Conservation (phyloP, 1,284 basidiomycete species). For the Sporisorium exsertum region DNA sequence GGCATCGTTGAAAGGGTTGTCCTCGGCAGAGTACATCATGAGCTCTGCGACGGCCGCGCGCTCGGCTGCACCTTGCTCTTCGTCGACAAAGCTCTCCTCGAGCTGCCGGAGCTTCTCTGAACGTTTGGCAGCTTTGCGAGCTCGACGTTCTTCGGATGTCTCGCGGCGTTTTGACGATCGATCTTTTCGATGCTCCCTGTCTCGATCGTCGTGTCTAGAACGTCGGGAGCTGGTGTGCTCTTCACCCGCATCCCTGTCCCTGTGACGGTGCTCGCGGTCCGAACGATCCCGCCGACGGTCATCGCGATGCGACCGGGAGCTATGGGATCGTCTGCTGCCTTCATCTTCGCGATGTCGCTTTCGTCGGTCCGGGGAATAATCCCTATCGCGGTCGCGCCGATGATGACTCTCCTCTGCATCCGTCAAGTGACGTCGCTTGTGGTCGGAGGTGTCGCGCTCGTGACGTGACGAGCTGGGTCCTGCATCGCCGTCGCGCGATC, state of each 20-base stretch:
- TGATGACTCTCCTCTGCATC: constrained; percentile 21
- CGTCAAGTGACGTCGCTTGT: constrained; percentile 26
- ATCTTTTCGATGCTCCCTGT: constrained; percentile 24
- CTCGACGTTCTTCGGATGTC: constrained; percentile 56
- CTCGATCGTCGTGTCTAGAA: constrained; percentile 26
- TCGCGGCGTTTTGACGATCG: constrained; percentile 37
- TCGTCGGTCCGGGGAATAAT: constrained; percentile 23
- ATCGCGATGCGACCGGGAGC: constrained; percentile 22
- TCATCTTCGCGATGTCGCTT: constrained; percentile 34
- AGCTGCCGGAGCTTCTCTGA: constrained; percentile 38
- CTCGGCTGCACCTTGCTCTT: constrained; percentile 49
- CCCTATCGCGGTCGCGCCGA: constrained; percentile 13
- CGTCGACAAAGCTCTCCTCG: constrained; percentile 35
- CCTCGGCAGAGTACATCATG: constrained; percentile 82
- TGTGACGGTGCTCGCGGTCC: constrained; percentile 25
- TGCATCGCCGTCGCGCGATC: constrained; percentile 16
- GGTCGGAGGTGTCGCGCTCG: constrained; percentile 16
- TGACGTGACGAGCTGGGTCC: constrained; percentile 26
- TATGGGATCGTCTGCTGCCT: constrained; percentile 14
- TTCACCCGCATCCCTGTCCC: constrained; percentile 20
- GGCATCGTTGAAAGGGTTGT: constrained; percentile 97
- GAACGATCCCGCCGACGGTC: constrained; percentile 18
- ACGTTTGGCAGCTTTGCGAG: constrained; percentile 58
- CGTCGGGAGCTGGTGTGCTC: constrained; percentile 26
- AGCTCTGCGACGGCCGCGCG: constrained; percentile 63